A percentile compares a stretch with the other conserved stretches of the same genome.
Conservation (phyloP, 2,329 filamentous ascomycete genomes). For the Calonectria montana region DNA sequence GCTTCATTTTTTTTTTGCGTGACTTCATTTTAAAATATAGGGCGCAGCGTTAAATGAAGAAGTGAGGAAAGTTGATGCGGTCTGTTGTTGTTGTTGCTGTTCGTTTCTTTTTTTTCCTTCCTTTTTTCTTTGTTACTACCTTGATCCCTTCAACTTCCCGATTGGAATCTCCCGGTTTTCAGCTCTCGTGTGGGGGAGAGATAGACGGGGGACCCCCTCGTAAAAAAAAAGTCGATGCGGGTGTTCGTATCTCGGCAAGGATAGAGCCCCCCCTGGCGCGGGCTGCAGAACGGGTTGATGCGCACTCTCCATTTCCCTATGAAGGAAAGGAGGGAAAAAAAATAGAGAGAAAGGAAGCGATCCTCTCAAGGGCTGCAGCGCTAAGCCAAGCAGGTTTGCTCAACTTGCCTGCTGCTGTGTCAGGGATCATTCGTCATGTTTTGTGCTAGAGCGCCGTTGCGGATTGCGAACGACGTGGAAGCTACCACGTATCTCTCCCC, state of each 20-base stretch:
- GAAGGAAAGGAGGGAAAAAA: not conserved
- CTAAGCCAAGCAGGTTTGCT: slow-evolving; percentile 1
- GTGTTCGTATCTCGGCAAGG: slow-evolving; percentile 21
- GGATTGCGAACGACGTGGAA: slow-evolving; percentile 9
- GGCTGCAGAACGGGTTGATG: slow-evolving; percentile 6
- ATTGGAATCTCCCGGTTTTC: slow-evolving; percentile 16
- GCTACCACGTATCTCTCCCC: not conserved
- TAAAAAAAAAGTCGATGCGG: slow-evolving; percentile 10
- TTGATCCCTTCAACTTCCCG: slow-evolving; percentile 2
- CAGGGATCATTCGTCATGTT: not conserved
- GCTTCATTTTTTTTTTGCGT: not conserved
- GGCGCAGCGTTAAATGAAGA: not conserved
- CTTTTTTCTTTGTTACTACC: not conserved
- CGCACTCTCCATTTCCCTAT: not conserved
- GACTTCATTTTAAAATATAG: not conserved
- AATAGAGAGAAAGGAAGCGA: not conserved
- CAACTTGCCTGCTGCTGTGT: not conserved
- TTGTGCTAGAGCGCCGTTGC: slow-evolving; percentile 12
- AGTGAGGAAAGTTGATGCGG: not conserved
- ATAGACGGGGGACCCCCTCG: not conserved
- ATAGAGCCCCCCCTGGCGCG: not conserved
- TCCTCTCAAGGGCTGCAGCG: not conserved
- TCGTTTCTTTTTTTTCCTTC: not conserved
- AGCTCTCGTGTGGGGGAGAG: slow-evolving; percentile 9
- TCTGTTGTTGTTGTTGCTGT: not conserved